Evolutionary conservation across 176 grass and related monocot genomes (phyloP).

Genomic region (Oryza glumipatula): DNA sequence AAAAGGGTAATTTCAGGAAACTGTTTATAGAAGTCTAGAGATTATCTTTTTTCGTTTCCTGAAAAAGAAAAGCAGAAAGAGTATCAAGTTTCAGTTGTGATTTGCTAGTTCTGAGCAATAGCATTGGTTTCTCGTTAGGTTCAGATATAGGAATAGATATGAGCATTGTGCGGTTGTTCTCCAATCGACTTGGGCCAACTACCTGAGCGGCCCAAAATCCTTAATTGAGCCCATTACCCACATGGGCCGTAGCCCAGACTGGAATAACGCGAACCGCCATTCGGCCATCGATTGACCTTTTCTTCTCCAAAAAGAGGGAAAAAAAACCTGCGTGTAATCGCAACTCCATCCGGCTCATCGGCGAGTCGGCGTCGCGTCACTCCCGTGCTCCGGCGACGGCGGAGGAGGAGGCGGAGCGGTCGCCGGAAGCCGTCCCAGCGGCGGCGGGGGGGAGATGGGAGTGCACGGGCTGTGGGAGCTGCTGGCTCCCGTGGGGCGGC

Average conservation of each 20-base stretch:
- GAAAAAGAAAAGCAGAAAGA: too few species aligned
- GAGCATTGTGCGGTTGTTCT: too few species aligned
- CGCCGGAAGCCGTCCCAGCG: not conserved
- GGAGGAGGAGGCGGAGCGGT: not conserved
- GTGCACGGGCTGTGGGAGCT: slow-evolving; percentile 94
- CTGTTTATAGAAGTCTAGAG: too few species aligned
- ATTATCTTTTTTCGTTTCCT: too few species aligned
- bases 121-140: too few species aligned
- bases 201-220: not conserved
- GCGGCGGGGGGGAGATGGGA: slow-evolving; percentile 55
- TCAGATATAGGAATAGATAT: too few species aligned
- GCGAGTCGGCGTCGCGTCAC: slow-evolving; percentile 6
- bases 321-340: not conserved
- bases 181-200: too few species aligned
- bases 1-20: too few species aligned
- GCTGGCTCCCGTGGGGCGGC: slow-evolving; percentile 86
- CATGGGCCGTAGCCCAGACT: not conserved
- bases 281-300: slow-evolving; percentile 44
- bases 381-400: not conserved
- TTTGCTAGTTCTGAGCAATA: too few species aligned
- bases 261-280: slow-evolving; percentile 25
- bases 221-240: not conserved
- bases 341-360: slow-evolving; percentile 1
- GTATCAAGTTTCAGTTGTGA: too few species aligned
- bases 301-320: not conserved